These are phyloP conservation scores for Dendrobium catenatum DNA, from an alignment of 106 monocot genomes.

Conservation along the genomic window DNA sequence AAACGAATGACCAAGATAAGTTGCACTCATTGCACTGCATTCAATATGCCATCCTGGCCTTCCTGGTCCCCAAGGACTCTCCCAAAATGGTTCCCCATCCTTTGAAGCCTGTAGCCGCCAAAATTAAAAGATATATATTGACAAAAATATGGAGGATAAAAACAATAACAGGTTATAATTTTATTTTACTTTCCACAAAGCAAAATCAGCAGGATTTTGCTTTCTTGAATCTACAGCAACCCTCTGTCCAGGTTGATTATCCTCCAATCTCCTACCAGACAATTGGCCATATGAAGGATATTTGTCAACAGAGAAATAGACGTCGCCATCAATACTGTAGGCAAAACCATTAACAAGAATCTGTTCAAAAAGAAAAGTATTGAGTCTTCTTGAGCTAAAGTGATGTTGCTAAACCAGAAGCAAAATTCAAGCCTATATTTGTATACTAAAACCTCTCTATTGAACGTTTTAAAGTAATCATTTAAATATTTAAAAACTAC, in stretches of 20 bases:
- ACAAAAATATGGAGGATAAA: neutral
- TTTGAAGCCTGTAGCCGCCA: constrained; percentile 58
- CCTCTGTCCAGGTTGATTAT: constrained; percentile 87
- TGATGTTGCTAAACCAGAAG: neutral
- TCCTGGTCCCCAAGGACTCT: constrained; percentile 96
- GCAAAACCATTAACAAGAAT: constrained; percentile 87
- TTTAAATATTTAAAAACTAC: neutral
- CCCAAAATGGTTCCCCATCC: constrained; percentile 81
- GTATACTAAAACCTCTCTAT: neutral
- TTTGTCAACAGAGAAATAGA: constrained; percentile 90
- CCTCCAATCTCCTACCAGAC: constrained; percentile 86
- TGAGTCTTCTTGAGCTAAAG: neutral
- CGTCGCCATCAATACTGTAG: constrained; percentile 73
- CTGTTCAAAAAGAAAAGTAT: constrained; percentile 34
- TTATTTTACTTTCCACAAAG: constrained; percentile 85
- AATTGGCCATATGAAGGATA: constrained; percentile 78
- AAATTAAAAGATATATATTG: neutral
- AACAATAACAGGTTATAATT: neutral
- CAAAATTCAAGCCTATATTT: neutral
- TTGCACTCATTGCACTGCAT: constrained; percentile 96
- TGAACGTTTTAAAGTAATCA: neutral
- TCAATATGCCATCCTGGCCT: constrained; percentile 99
- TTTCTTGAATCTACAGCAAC: constrained; percentile 86
- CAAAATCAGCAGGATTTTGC: constrained; percentile 96
- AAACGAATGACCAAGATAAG: constrained; percentile 81